Evolutionary conservation across 495 filamentous ascomycete genomes (phyloP).

Genomic region (Aspergillus leporis): DNA sequence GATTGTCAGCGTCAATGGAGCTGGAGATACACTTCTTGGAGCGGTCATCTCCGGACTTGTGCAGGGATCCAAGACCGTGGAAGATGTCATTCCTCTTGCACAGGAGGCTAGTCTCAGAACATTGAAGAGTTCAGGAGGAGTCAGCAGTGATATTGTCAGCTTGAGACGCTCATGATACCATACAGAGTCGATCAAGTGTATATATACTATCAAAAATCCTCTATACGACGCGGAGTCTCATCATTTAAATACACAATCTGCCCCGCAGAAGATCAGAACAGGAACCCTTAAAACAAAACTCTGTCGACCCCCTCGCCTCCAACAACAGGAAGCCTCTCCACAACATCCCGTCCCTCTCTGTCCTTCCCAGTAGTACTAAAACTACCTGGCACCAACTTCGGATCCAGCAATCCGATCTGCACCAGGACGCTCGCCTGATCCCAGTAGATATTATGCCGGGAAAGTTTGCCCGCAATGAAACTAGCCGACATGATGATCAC

Average conservation of each 20-base stretch:
- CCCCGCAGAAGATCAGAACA: no score
- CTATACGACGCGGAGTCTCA: background rate
- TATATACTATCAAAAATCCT: background rate
- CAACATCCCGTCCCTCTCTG: conserved; percentile 15
- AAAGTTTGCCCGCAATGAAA: conserved; percentile 70
- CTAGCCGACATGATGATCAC: conserved; percentile 71
- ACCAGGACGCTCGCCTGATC: conserved; percentile 79
- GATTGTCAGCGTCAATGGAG: conserved; percentile 88
- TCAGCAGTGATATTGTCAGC: conserved; percentile 49
- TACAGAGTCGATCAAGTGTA: background rate
- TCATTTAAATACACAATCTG: no score
- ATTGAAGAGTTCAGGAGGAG: conserved; percentile 68
- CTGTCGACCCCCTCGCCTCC: conserved; percentile 20
- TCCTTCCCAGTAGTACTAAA: conserved; percentile 35
- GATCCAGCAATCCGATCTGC: conserved; percentile 74
- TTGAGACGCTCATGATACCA: conserved; percentile 7
- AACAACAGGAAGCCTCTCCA: conserved; percentile 29
- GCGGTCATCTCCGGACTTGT: conserved; percentile 70
- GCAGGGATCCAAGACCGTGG: conserved; percentile 29
- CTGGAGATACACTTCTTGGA: conserved; percentile 90
- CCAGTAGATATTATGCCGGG: conserved; percentile 80
- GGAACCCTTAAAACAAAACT: conserved; percentile 9
- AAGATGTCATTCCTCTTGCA: conserved; percentile 47
- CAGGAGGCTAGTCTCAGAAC: conserved; percentile 79
- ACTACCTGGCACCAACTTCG: conserved; percentile 46